These are phyloP conservation scores for Omphalotus olearius DNA, from an alignment of 1,284 basidiomycete species.

Conservation along the genomic window DNA sequence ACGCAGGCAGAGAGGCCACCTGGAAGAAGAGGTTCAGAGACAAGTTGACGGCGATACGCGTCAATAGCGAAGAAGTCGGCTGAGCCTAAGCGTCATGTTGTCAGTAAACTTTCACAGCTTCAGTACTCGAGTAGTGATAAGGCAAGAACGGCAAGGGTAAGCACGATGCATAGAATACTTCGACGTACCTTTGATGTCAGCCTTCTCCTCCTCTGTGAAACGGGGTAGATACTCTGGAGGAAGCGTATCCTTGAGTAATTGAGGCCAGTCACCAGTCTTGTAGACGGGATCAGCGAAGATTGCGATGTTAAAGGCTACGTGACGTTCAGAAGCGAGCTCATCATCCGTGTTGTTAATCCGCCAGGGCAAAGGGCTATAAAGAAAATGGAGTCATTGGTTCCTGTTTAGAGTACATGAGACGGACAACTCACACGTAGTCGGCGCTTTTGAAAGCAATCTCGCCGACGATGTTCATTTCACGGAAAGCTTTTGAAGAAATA, in stretches of 20 bases:
- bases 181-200: slow-evolving; percentile 32
- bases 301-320: slow-evolving; percentile 42
- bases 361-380: slow-evolving; percentile 39
- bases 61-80: slow-evolving; percentile 50
- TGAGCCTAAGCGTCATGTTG: too few relatives aligned
- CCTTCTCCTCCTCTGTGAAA: slow-evolving; percentile 38
- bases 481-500: slow-evolving; percentile 29
- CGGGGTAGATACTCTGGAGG: slow-evolving; percentile 38
- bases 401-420: not conserved
- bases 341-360: slow-evolving; percentile 40
- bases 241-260: slow-evolving; percentile 39
- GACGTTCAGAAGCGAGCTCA: slow-evolving; percentile 37
- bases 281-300: slow-evolving; percentile 41
- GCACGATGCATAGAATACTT: not conserved
- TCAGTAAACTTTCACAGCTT: too few relatives aligned
- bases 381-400: not conserved
- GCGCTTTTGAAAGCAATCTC: slow-evolving; percentile 47
- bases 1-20: slow-evolving; percentile 38
- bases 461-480: slow-evolving; percentile 39
- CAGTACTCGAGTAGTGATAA: not conserved
- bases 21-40: slow-evolving; percentile 29
- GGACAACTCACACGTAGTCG: slow-evolving; percentile 36
- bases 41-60: slow-evolving; percentile 35
- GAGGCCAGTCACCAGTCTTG: slow-evolving; percentile 44
- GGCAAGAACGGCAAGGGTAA: not conserved